Evolutionary conservation across 225 moss, liverwort and hornwort species (phyloP).

Genomic region (Bryum argenteum): DNA sequence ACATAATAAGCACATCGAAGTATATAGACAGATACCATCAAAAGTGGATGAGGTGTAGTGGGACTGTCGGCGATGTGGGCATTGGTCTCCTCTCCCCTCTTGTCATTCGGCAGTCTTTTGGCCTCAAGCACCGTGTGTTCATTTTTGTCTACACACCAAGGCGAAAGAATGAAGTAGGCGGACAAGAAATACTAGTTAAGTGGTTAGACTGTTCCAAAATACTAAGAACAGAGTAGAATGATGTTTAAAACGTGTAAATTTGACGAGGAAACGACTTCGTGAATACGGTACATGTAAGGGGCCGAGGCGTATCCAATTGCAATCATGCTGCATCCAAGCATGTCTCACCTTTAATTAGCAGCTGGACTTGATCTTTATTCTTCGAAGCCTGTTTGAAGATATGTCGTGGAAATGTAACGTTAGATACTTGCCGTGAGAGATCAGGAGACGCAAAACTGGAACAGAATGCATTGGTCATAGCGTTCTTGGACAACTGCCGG

Average conservation of each 20-base stretch:
- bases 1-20: neutral
- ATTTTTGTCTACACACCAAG: conserved; percentile 30
- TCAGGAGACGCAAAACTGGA: neutral
- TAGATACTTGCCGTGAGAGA: conserved; percentile 15
- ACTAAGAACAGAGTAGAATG: neutral
- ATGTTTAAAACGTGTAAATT: neutral
- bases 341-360: conserved; percentile 24
- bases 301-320: neutral
- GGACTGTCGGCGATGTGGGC: conserved; percentile 26
- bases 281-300: neutral
- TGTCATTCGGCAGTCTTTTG: neutral
- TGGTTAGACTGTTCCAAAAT: neutral
- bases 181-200: neutral
- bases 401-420: neutral
- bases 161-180: conserved; percentile 2
- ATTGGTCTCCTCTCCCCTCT: conserved; percentile 11
- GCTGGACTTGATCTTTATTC: conserved; percentile 17
- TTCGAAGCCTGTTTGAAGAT: conserved; percentile 22
- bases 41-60: conserved; percentile 27
- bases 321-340: neutral
- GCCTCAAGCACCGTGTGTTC: conserved; percentile 28
- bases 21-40: conserved; percentile 24
- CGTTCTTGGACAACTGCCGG: neutral
- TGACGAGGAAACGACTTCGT: neutral
- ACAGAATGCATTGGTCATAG: neutral